Evolutionary conservation across 306 rosid genomes (phyloP), one percentile per base, ranked within the genome.

Genomic region (Geum urbanum): DNA sequence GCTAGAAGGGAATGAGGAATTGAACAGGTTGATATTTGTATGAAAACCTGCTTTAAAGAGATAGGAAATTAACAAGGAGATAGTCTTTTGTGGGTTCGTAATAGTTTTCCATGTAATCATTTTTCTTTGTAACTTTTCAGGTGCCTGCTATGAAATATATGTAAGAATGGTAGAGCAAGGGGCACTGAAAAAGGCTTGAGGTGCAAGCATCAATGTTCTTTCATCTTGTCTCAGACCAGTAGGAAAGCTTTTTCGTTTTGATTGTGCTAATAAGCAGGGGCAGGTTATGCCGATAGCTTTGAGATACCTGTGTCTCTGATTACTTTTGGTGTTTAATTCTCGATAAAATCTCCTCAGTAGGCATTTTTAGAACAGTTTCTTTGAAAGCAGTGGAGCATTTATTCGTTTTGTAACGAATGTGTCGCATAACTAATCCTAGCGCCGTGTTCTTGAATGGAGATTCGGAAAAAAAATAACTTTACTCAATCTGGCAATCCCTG

Each of bases 111-210:
- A 63, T 63, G n/a, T 73, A 66, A 74, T 75, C 68, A 57, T 44
- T 20, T 75, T 53, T 37, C 50, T 67, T 63, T 37, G n/a, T 62
- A 72, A 68, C 73, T 76, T 75, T 74, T 72, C 88, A 88, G 95
- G 96, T 55, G 81, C 87, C 82, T 81, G 87, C 85, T 94, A 90
- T 18, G 97, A 90, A 84, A 78, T 94, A 75, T 87, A 88, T 47
- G 86, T 87, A 46, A 90, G 22, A 77, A 86, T 85, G 10, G 59
- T 72, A 48, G 66, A 62, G 78, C 84, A 90, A 74, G 83, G 85
- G 78, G 91, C 76, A 63, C 77, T 81, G 67, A 81, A 79, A 11
- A 54, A 64, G 20, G 64, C 72, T 18, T 52, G 32, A 6, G 65
- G 72, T 52, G 68, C 56, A 67, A 76, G 75, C 83, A 54, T 73